Conservation (phyloP, 331 rosid species). For the Malus hybrid region DNA sequence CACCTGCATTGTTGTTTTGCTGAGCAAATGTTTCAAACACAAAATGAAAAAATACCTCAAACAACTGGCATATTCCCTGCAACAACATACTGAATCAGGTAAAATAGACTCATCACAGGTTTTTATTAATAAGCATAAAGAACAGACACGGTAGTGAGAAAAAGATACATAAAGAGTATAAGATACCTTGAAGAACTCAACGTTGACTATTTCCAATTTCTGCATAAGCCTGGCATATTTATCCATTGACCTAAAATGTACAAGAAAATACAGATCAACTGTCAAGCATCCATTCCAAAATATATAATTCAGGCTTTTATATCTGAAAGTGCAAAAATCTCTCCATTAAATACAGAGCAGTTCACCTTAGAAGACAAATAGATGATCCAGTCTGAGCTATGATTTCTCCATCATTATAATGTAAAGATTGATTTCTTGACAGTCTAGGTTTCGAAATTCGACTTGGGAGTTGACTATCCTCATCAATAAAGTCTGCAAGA, state of each 20-base stretch:
- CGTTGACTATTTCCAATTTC: slow-evolving; percentile 73
- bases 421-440: slow-evolving; percentile 35
- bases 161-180: slow-evolving; percentile 12
- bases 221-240: slow-evolving; percentile 98
- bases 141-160: not conserved
- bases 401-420: slow-evolving; percentile 53
- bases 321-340: not conserved
- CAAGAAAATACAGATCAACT: slow-evolving; percentile 23
- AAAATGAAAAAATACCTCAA: slow-evolving; percentile 69
- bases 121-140: slow-evolving; percentile 13
- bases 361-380: slow-evolving; percentile 77
- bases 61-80: slow-evolving; percentile 98
- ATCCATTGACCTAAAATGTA: slow-evolving; percentile 79
- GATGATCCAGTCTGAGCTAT: slow-evolving; percentile 89
- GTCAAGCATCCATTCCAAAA: slow-evolving; percentile 5
- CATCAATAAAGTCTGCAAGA: slow-evolving; percentile 97
- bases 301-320: not conserved
- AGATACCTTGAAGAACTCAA: slow-evolving; percentile 87
- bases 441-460: slow-evolving; percentile 55
- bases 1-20: slow-evolving; percentile 56
- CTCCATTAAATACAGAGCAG: slow-evolving; percentile 16
- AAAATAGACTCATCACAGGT: slow-evolving; percentile 19
- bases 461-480: slow-evolving; percentile 99
- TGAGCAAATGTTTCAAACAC: slow-evolving; percentile 82
- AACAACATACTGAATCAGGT: slow-evolving; percentile 57